Base-by-base conservation (phyloP, 192 early-diverging fungal species). In the Linnemannia elongata region DNA sequence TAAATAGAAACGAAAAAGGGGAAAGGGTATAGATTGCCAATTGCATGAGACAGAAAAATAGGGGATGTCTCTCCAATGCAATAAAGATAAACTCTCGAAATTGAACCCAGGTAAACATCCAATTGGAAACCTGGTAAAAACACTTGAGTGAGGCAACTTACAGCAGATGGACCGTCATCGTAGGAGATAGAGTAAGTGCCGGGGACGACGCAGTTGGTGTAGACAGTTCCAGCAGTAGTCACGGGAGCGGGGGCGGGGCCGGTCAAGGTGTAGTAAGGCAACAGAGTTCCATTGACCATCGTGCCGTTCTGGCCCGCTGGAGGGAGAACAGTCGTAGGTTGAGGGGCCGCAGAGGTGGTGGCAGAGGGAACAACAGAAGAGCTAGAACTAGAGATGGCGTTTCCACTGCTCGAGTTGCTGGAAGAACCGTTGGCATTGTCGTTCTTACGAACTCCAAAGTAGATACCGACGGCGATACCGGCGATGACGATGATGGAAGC, bases 81-180 rank as follows among this genome's bases (percentile, higher is more conserved):
- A 24, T 6, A 66, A 24, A 69, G 6, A 69, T 69, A 69, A 17
- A 35, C 69, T 27, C n/a, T 12, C 60, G 33, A 30, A 74, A 12
- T 74, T 74, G 13, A 47, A 74, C 27, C 45, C 42, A 47, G 42
- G 44, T 39, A 39, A 44, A 52, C 8, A 18, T 30, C 27, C n/a
- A 27, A 68, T 33, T 68, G 30, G 15, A 33, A 27, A 15, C 27
- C 72, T 35, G 45, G n/a, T 39, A 30, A 20, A 72, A 22, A 4
- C 10, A 54, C 22, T 45, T 30, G 10, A 10, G 12, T 1, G 27
- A 27, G 13, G 36, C 15, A 10, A 71, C 85, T 70, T 75, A 87
- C 85, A 18, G n/a, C 79, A 38, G 85, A 87, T 33, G 85, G 85
- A 77, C 85, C 85, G 71, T 87, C 85, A 42, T 87, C 85, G 55